These are phyloP conservation scores for Protomyces gravidus DNA, from an alignment of 1,139 yeast species.

Conservation along the genomic window DNA sequence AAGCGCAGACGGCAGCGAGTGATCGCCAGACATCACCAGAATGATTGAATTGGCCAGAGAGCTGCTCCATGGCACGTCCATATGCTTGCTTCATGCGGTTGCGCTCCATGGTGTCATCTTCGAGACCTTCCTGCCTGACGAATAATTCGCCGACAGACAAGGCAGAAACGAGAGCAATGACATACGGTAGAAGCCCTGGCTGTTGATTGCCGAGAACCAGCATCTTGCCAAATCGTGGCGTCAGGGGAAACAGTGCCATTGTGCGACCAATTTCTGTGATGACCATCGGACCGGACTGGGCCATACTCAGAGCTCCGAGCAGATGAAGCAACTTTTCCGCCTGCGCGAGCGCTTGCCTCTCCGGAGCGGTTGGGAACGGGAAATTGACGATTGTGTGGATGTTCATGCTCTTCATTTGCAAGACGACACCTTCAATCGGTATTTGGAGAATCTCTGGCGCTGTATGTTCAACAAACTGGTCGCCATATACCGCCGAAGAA, in stretches of 20 bases:
- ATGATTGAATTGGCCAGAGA: conserved; percentile 59
- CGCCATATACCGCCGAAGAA: conserved; percentile 93
- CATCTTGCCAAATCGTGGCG: conserved; percentile 91
- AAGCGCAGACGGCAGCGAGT: conserved; percentile 82
- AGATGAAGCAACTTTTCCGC: conserved; percentile 67
- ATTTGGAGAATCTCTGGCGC: conserved; percentile 86
- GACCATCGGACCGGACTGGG: conserved; percentile 39
- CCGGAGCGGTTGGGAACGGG: conserved; percentile 97
- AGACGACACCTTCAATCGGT: conserved; percentile 93
- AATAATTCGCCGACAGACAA: conserved; percentile 84
- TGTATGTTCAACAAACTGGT: conserved; percentile 75
- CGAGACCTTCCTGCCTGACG: conserved; percentile 35
- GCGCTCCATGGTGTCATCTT: conserved; percentile 41
- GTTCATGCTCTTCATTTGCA: conserved; percentile 96
- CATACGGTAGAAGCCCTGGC: conserved; percentile 74
- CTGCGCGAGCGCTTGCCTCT: conserved; percentile 52
- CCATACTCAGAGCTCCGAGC: conserved; percentile 63
- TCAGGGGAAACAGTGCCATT: conserved; percentile 87
- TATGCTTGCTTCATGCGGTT: conserved; percentile 50
- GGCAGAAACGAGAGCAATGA: conserved; percentile 87
- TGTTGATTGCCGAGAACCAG: conserved; percentile 73
- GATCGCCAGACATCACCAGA: conserved; percentile 70
- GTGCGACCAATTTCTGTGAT: conserved; percentile 76
- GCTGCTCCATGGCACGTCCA: conserved; percentile 52
- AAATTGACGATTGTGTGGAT: conserved; percentile 83